These are phyloP conservation scores for Xylariales sp. DNA, from an alignment of 2,329 filamentous ascomycete species.

Conservation along the genomic window DNA sequence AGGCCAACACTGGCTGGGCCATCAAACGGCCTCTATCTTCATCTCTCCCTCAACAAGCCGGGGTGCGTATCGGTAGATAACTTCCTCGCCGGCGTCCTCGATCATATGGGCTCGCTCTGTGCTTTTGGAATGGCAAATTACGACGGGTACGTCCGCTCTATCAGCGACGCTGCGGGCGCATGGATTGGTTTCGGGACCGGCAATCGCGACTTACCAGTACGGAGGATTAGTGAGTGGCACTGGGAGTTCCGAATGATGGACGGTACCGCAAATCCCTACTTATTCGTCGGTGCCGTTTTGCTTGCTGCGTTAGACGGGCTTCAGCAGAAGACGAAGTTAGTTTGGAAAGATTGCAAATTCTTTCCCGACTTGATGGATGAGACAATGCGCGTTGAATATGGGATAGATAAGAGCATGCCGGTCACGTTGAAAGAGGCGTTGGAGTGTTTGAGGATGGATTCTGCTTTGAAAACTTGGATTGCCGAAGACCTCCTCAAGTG, in stretches of 20 bases:
- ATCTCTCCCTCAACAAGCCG: slow-evolving; percentile 13
- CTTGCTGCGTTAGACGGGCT: slow-evolving; percentile 13
- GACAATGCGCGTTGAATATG: neutral
- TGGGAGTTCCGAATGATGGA: slow-evolving; percentile 32
- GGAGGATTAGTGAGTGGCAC: slow-evolving; percentile 9
- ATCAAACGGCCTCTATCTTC: slow-evolving; percentile 23
- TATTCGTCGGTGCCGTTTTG: slow-evolving; percentile 15
- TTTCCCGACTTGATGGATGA: slow-evolving; percentile 17
- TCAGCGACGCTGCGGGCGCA: slow-evolving; percentile 15
- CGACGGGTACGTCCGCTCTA: slow-evolving; percentile 24
- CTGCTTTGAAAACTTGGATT: neutral
- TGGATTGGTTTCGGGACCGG: slow-evolving; percentile 32
- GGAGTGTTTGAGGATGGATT: slow-evolving; percentile 8
- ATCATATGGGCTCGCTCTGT: slow-evolving; percentile 28
- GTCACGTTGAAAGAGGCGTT: slow-evolving; percentile 18
- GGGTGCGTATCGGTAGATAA: neutral
- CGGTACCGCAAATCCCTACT: slow-evolving; percentile 22
- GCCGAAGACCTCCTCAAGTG: slow-evolving; percentile 10
- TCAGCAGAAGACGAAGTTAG: neutral
- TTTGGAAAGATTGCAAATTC: slow-evolving; percentile 29
- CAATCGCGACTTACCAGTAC: slow-evolving; percentile 28
- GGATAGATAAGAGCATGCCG: slow-evolving; percentile 15
- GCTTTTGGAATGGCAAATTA: slow-evolving; percentile 32
- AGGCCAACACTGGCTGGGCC: slow-evolving; percentile 19
- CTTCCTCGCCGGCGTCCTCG: slow-evolving; percentile 24